phyloP scores from a whole-genome alignment of 805 yeast genomes.

The Sungouiozyma intestinalis region DNA sequence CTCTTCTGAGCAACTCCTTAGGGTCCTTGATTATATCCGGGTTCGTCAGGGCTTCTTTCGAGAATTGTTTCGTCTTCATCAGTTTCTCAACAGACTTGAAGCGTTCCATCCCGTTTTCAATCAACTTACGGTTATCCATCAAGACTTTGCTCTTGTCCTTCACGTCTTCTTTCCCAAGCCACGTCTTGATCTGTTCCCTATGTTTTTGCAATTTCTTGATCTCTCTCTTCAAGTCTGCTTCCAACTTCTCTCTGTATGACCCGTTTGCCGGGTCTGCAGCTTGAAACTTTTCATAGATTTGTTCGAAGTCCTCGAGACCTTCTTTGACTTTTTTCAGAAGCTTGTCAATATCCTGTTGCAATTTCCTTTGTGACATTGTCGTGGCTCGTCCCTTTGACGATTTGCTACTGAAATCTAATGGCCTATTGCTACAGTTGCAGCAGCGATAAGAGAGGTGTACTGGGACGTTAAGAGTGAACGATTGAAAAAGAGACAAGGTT shows the following conservation, averaged over 20 bases:
- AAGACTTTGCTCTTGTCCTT: conserved; percentile 72
- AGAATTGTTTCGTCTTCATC: conserved; percentile 87
- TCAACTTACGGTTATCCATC: conserved; percentile 62
- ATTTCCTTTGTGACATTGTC: conserved; percentile 37
- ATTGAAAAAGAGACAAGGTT: too few relatives aligned
- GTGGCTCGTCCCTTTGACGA: not conserved
- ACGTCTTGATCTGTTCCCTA: conserved; percentile 89
- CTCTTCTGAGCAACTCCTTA: conserved; percentile 32
- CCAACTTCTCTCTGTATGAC: conserved; percentile 88
- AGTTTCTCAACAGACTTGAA: conserved; percentile 90
- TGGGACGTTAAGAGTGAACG: too few relatives aligned
- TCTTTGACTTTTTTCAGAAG: conserved; percentile 87
- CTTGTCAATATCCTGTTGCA: conserved; percentile 75
- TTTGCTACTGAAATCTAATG: not conserved
- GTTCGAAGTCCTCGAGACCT: conserved; percentile 80
- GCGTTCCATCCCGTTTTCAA: conserved; percentile 82
- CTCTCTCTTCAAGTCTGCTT: conserved; percentile 84
- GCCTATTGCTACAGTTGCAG: too few relatives aligned
- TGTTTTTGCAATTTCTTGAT: conserved; percentile 88
- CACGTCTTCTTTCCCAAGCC: conserved; percentile 86
- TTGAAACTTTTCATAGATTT: conserved; percentile 74
- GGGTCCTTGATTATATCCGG: conserved; percentile 54
- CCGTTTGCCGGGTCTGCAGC: conserved; percentile 55
- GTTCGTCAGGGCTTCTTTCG: conserved; percentile 81
- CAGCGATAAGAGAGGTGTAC: not conserved